Base-by-base conservation (phyloP, 306 rosid species). In the Erythrophleum fordii region DNA sequence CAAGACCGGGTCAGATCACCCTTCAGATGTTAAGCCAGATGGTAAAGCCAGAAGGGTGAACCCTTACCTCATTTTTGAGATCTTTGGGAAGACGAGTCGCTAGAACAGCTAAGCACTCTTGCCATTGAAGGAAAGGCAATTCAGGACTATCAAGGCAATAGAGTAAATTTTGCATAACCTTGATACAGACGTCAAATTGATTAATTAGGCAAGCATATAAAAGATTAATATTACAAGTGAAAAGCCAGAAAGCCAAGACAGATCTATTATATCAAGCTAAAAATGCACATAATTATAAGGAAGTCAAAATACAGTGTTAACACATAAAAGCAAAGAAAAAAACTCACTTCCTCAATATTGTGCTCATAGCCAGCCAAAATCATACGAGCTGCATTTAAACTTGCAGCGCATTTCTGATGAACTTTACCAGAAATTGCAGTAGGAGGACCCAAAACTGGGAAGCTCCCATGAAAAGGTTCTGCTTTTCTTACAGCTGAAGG, bases 81-180 rank as follows among this genome's bases (percentile, higher is more conserved):
- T 96, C 98, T 86, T 93, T 96, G 77, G 99, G 98, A 82, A 96
- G 98, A 72, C 99, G 98, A 72, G 83, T 92, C 28, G 97, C 97
- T 69, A 93, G 89, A 86, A 96, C 99, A 69, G 99, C 86, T 23
- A 93, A 84, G 90, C 97, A 92, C 83, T 96, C 99, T 96, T 96
- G 99, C 99, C 99, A 96, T 88, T 96, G 99, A 85, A 96, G 97
- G 86, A 89, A 90, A 81, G 99, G 99, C 60, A 96, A 87, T 86
- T 96, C 97, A 53, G 99, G 99, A 86, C 97, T 96, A 84, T 96
- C 99, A 26, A 96, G 98, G 89, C 98, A 93, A 84, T 85, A 82
- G 81, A 96, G 97, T 85, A 96, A 88, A 87, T 81, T 92, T 87
- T 90, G 94, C 87, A 92, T 92, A 73, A 96, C 99, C 99, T 96